Evolutionary conservation across 1,284 basidiomycete species (phyloP), one percentile per base, ranked within the genome.

Genomic region (Blastosporella zonata): DNA sequence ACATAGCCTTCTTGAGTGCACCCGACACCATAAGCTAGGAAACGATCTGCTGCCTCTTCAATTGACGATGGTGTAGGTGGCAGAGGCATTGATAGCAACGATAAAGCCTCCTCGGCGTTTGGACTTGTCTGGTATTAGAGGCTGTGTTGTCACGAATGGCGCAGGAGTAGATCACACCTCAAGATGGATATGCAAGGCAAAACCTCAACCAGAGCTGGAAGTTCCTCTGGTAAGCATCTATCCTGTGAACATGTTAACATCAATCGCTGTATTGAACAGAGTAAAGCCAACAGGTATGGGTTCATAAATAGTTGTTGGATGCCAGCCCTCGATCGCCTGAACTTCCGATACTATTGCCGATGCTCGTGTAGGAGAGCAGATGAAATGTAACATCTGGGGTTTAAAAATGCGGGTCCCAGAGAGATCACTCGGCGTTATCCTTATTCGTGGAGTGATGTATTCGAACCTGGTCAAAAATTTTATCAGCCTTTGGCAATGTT

Each of bases 291-390:
- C 90, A 43, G 88, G 90, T 60, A 94, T 86, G 2, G 93, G 93
- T 65, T 96, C 93, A 65, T 86, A 96, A 23, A 94, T 80, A 9
- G 84, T 75, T 29, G 72, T 69, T 2, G 87, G 82, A 13, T 67
- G 62, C 87, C 88, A 90, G n/a, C 61, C 74, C 1, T 68, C 59
- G 2, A 83, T 66, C 27, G 69, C 61, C 9, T 72, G 64, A 6
- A 87, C 73, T 62, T 93, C 83, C 41, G 77, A 72, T 55, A 88
- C 69, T 46, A 96, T 87, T 1, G 71, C 71, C 5, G 69, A 63
- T 1, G 91, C 91, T 47, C 94, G 77, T 0, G 74, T 65, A 0
- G 90, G 88, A 6, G 88, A 90, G 63, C 92, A 96, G 13, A 95
- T 87, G 56, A 95, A 91, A 65, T 97, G 94, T 15, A 97, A 64